Evolutionary conservation across 164 flowering plant species (phyloP).

Genomic region (Echeveria elegans): DNA sequence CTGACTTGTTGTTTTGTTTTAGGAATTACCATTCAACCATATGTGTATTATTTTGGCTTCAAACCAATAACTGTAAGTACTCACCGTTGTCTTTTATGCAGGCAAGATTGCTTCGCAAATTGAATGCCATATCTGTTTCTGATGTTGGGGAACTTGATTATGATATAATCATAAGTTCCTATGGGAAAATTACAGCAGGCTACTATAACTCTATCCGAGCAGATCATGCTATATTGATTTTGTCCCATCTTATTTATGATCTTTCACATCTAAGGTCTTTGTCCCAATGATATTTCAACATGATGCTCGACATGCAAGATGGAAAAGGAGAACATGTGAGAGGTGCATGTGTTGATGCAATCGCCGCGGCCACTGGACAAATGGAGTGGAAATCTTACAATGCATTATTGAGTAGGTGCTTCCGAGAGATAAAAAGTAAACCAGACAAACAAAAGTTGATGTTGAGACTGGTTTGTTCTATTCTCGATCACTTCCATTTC

Average conservation of each 20-base stretch:
- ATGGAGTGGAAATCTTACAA: slow-evolving; percentile 74
- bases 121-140: slow-evolving; percentile 57
- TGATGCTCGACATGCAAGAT: slow-evolving; percentile 58
- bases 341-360: slow-evolving; percentile 65
- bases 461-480: slow-evolving; percentile 55
- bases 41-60: not conserved
- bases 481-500: slow-evolving; percentile 76
- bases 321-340: slow-evolving; percentile 72
- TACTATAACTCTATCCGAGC: slow-evolving; percentile 33
- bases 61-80: not conserved
- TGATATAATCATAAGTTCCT: slow-evolving; percentile 55
- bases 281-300: slow-evolving; percentile 74
- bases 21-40: not conserved
- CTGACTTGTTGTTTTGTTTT: too few relatives aligned
- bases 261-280: slow-evolving; percentile 61
- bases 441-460: slow-evolving; percentile 58
- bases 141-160: slow-evolving; percentile 73
- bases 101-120: slow-evolving; percentile 54
- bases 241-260: slow-evolving; percentile 74
- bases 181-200: slow-evolving; percentile 39
- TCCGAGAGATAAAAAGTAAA: slow-evolving; percentile 47
- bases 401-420: slow-evolving; percentile 55
- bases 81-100: slow-evolving; percentile 19
- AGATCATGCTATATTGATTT: slow-evolving; percentile 49
- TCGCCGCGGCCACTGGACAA: slow-evolving; percentile 62